Conservation (phyloP, 257 asterid genomes). For the Solanum pennellii region DNA sequence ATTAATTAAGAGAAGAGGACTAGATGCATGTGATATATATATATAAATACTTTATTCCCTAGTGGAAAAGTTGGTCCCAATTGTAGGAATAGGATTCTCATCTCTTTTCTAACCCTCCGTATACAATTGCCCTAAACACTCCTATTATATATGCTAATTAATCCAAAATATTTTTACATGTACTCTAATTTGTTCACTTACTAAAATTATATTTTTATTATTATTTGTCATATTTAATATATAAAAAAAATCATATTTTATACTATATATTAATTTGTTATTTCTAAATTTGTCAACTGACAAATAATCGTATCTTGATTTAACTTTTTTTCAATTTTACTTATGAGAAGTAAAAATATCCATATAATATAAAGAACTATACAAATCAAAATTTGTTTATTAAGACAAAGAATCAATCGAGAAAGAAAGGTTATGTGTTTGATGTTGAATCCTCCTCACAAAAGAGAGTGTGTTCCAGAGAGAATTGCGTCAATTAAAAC, state of each 20-base stretch:
- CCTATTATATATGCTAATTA: not conserved
- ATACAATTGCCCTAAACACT: not conserved
- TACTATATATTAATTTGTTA: too few relatives aligned
- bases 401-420: not conserved
- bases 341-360: not conserved
- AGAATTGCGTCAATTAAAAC: not conserved
- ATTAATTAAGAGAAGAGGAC: not conserved
- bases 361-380: rapidly evolving
- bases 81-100: not conserved
- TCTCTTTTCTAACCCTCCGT: not conserved
- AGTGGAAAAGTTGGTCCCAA: not conserved
- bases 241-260: too few relatives aligned
- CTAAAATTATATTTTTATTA: not conserved
- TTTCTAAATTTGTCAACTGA: not conserved
- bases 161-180: not conserved
- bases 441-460: not conserved
- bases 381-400: not conserved
- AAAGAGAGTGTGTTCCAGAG: not conserved
- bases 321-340: not conserved
- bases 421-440: not conserved
- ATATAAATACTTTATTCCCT: not conserved
- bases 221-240: not conserved
- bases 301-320: not conserved
- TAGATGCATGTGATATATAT: not conserved
- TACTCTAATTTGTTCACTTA: not conserved